These are phyloP conservation scores for Amphicarpaea edgeworthii DNA, from an alignment of 306 rosid genomes.

Conservation along the genomic window DNA sequence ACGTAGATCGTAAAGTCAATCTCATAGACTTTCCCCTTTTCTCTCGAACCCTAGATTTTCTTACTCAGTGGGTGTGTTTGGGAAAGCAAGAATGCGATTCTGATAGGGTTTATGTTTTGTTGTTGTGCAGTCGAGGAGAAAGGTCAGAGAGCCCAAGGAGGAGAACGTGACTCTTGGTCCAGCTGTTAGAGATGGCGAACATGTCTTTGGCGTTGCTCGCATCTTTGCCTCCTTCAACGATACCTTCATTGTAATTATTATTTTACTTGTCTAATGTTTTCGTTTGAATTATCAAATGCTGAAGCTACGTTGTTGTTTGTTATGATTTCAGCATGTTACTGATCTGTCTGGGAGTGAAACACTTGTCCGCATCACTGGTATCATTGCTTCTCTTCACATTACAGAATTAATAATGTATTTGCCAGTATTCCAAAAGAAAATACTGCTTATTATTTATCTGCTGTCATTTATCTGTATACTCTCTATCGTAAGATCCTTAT, in stretches of 20 bases:
- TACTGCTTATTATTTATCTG: neutral
- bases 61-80: neutral
- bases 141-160: conserved; percentile 89
- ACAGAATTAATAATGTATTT: neutral
- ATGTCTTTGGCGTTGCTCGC: conserved; percentile 85
- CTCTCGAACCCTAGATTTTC: neutral
- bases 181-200: conserved; percentile 84
- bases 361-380: conserved; percentile 88
- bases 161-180: conserved; percentile 92
- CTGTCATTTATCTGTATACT: too few relatives aligned
- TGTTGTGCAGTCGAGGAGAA: conserved; percentile 47
- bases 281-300: neutral
- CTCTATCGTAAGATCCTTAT: too few relatives aligned
- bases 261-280: neutral
- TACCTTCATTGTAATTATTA: conserved; percentile 80
- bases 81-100: neutral
- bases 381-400: neutral
- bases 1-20: neutral
- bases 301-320: neutral
- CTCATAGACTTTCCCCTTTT: neutral
- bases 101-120: neutral
- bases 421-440: neutral
- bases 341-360: conserved; percentile 95
- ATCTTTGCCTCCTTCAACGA: conserved; percentile 87
- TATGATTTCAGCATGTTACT: conserved; percentile 74